phyloP scores from a whole-genome alignment of 1,284 basidiomycete species.

The Gomphus bonarii region DNA sequence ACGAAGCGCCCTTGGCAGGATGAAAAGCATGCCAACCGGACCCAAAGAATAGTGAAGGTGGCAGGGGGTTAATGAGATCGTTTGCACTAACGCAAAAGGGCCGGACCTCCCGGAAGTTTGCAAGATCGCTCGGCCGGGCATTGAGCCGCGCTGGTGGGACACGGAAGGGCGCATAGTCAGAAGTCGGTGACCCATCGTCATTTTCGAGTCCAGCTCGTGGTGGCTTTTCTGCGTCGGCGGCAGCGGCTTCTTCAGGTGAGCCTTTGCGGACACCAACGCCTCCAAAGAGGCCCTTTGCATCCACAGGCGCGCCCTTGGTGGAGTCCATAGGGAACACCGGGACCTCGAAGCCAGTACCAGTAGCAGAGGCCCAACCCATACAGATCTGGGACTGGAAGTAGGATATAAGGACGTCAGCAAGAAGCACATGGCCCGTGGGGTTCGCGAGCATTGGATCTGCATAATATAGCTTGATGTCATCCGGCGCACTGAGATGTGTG shows the following conservation, averaged over 20 bases:
- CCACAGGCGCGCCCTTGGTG: slow-evolving; percentile 25
- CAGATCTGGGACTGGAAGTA: slow-evolving; percentile 88
- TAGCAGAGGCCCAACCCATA: slow-evolving; percentile 68
- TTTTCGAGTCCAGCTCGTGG: slow-evolving; percentile 16
- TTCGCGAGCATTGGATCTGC: slow-evolving; percentile 79
- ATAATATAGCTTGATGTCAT: slow-evolving; percentile 63
- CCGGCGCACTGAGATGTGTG: slow-evolving; percentile 68
- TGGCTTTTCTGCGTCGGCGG: slow-evolving; percentile 22
- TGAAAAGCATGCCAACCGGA: slow-evolving; percentile 80
- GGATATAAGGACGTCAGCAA: slow-evolving; percentile 77
- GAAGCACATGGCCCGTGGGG: slow-evolving; percentile 67
- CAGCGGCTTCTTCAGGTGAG: slow-evolving; percentile 21
- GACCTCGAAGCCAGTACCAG: slow-evolving; percentile 54
- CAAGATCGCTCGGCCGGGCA: slow-evolving; percentile 50
- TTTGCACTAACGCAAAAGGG: slow-evolving; percentile 90
- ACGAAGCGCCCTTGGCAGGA: slow-evolving; percentile 38
- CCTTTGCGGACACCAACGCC: slow-evolving; percentile 60
- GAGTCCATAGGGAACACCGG: slow-evolving; percentile 24
- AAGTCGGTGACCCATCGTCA: slow-evolving; percentile 17
- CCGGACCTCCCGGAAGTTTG: slow-evolving; percentile 70
- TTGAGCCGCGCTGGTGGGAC: slow-evolving; percentile 70
- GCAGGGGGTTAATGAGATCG: slow-evolving; percentile 89
- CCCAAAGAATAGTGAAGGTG: slow-evolving; percentile 80
- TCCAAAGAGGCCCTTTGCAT: slow-evolving; percentile 55
- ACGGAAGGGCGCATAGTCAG: slow-evolving; percentile 30